phyloP scores from a whole-genome alignment of 176 grass and related monocot genomes.

The Musa schizocarpa region DNA sequence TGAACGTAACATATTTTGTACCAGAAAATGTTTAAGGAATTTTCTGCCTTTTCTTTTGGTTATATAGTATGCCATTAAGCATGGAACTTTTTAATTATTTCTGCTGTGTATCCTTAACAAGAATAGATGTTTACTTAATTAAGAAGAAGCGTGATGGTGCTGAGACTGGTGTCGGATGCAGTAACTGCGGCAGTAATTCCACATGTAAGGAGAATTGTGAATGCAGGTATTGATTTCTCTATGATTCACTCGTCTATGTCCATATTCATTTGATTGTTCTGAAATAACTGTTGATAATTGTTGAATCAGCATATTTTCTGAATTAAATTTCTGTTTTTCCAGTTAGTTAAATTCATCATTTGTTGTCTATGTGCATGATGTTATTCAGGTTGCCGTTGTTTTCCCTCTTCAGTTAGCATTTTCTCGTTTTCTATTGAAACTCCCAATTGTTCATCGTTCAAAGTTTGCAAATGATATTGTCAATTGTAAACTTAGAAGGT shows the following conservation, averaged over 20 bases:
- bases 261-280: not conserved
- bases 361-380: too few relatives aligned
- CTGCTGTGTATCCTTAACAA: constrained; percentile 33
- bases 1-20: not conserved
- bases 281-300: not conserved
- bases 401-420: too few relatives aligned
- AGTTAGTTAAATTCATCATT: too few relatives aligned
- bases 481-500: too few relatives aligned
- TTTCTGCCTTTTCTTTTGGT: not conserved
- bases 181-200: constrained; percentile 61
- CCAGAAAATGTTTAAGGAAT: not conserved
- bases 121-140: constrained; percentile 88
- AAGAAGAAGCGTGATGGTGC: constrained; percentile 72
- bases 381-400: too few relatives aligned
- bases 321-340: too few relatives aligned
- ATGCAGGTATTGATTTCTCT: constrained; percentile 64
- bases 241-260: too few relatives aligned
- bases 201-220: constrained; percentile 88
- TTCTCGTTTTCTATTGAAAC: too few relatives aligned
- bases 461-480: too few relatives aligned
- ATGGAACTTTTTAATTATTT: constrained; percentile 9
- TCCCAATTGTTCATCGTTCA: too few relatives aligned
- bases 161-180: constrained; percentile 65
- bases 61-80: not conserved
- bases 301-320: too few relatives aligned